Evolutionary conservation across 495 filamentous ascomycete species (phyloP).

Genomic region (Elaphomyces granulatus): DNA sequence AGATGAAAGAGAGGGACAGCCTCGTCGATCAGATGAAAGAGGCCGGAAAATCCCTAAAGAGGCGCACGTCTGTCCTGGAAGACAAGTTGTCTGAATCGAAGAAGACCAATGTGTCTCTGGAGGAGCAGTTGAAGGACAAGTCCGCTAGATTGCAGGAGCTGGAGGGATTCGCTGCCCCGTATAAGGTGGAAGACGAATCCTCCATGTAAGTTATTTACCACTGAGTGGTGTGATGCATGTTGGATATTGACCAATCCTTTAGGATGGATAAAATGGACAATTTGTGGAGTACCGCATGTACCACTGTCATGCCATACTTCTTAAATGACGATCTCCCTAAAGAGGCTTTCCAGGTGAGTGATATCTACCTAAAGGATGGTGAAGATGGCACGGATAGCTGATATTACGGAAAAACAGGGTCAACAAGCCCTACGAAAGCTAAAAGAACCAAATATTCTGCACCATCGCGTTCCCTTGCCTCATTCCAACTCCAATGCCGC

Average conservation of each 20-base stretch:
- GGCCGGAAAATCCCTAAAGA: constrained; percentile 8
- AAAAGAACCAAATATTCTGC: neutral
- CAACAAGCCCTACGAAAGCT: constrained; percentile 1
- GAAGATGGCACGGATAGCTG: constrained; percentile 4
- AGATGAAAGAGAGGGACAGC: constrained; percentile 11
- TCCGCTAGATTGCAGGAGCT: constrained; percentile 4
- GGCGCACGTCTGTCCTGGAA: constrained; percentile 3
- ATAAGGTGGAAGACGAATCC: constrained; percentile 6
- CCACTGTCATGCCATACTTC: constrained; percentile 5
- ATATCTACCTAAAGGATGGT: neutral
- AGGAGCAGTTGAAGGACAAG: constrained; percentile 5
- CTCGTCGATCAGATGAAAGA: constrained; percentile 10
- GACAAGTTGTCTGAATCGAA: constrained; percentile 6
- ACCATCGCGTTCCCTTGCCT: constrained; percentile 1
- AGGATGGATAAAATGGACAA: constrained; percentile 7
- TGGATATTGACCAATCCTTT: too few species aligned
- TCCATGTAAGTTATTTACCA: constrained; percentile 6
- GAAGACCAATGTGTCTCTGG: constrained; percentile 5
- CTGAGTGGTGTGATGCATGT: too few species aligned
- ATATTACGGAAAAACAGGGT: constrained; percentile 4
- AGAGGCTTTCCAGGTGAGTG: constrained; percentile 8
- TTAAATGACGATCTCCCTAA: constrained; percentile 9
- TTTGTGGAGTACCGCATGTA: constrained; percentile 10
- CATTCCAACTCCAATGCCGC: constrained; percentile 12
- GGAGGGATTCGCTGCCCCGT: constrained; percentile 4